These are phyloP conservation scores for Tulasnella sp. DNA, from an alignment of 768 basidiomycete genomes.

Conservation along the genomic window DNA sequence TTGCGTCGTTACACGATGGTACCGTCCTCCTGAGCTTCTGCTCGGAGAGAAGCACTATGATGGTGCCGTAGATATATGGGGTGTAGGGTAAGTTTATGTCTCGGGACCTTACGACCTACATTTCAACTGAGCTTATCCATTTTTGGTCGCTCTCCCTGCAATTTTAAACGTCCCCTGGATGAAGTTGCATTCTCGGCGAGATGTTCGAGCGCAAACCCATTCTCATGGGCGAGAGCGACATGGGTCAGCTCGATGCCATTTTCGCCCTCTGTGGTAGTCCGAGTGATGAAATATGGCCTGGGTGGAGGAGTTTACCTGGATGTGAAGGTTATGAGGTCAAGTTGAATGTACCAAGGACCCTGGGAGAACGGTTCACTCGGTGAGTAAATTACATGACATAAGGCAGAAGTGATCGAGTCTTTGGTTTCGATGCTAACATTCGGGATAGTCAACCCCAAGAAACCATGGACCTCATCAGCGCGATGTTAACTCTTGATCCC, in stretches of 20 bases:
- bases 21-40: conserved; percentile 83
- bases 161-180: not conserved
- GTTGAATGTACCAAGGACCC: conserved; percentile 18
- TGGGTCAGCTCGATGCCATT: conserved; percentile 86
- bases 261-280: conserved; percentile 84
- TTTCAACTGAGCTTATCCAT: not conserved
- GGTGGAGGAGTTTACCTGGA: conserved; percentile 27
- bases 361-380: conserved; percentile 12
- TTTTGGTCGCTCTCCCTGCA: not conserved
- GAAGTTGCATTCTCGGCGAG: conserved; percentile 88
- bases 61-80: conserved; percentile 95
- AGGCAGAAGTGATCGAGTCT: not conserved
- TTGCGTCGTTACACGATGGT: conserved; percentile 91
- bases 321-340: conserved; percentile 21
- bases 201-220: conserved; percentile 86
- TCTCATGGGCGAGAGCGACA: conserved; percentile 71
- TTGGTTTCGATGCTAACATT: too few species aligned
- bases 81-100: conserved; percentile 60
- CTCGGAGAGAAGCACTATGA: conserved; percentile 83
- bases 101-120: not conserved
- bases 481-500: conserved; percentile 72
- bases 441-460: conserved; percentile 58
- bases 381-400: not conserved
- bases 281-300: conserved; percentile 27
- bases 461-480: conserved; percentile 71